A percentile compares a stretch with the other conserved stretches of the same genome.
These are phyloP conservation scores for Chrysochromulina tobinii DNA, from an alignment of 78 protist species.

Conservation along the genomic window DNA sequence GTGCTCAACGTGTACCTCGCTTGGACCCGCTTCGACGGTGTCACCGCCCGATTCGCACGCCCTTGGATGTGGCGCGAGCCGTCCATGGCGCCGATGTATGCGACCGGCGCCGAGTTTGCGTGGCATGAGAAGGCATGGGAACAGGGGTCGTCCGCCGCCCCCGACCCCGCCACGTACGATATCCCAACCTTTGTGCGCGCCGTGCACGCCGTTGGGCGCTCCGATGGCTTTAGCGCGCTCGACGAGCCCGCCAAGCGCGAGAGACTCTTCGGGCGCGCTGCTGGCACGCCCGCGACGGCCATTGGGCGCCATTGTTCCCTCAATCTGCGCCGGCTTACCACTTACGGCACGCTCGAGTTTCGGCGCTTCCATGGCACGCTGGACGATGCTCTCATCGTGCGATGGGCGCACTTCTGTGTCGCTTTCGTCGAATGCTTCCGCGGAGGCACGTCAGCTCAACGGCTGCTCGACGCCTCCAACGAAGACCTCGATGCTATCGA, in stretches of 20 bases:
- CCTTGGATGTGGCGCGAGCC: not conserved
- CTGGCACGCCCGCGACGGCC: not conserved
- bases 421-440: not conserved
- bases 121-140: not conserved
- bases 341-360: not conserved
- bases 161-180: not conserved
- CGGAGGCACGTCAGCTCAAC: not conserved
- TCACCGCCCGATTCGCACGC: not conserved
- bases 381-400: not conserved
- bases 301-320: not conserved
- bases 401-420: conserved; percentile 6
- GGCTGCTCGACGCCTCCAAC: too few relatives aligned
- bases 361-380: not conserved
- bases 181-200: not conserved
- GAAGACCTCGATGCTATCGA: too few relatives aligned
- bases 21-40: not conserved
- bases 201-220: not conserved
- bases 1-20: not conserved
- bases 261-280: not conserved
- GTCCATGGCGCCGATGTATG: not conserved
- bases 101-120: not conserved
- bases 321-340: not conserved
- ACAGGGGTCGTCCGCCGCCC: not conserved
- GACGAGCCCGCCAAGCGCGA: not conserved
- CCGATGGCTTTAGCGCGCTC: not conserved